These are phyloP conservation scores for Dothidotthia symphoricarpi DNA, from an alignment of 2,329 filamentous ascomycete species.

Conservation along the genomic window DNA sequence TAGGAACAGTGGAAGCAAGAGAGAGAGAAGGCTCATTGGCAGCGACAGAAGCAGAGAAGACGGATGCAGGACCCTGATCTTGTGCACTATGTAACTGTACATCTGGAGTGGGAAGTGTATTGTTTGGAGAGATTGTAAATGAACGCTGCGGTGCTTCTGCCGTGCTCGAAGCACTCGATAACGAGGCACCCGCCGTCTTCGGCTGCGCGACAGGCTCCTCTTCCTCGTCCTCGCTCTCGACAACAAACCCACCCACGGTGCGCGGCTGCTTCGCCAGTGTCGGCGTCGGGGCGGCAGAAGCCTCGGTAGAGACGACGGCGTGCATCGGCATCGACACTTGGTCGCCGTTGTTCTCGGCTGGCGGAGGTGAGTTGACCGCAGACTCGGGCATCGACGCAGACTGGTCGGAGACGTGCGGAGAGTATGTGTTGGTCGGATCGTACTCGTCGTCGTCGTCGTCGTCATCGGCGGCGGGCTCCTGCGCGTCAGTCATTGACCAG, in stretches of 20 bases:
- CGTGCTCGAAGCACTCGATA: slow-evolving; percentile 51
- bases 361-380: slow-evolving; percentile 26
- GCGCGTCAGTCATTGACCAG: slow-evolving; percentile 41
- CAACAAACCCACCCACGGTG: slow-evolving; percentile 61
- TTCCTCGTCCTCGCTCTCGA: slow-evolving; percentile 61
- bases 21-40: slow-evolving; percentile 48
- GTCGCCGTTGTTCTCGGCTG: slow-evolving; percentile 19
- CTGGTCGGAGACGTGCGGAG: slow-evolving; percentile 23
- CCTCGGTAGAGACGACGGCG: slow-evolving; percentile 18
- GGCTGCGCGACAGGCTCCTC: slow-evolving; percentile 49
- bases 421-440: slow-evolving; percentile 36
- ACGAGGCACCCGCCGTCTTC: slow-evolving; percentile 48
- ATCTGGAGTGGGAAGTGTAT: slow-evolving; percentile 56
- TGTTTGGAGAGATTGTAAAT: slow-evolving; percentile 57
- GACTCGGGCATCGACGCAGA: slow-evolving; percentile 32
- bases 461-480: slow-evolving; percentile 46
- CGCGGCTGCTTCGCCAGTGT: slow-evolving; percentile 47
- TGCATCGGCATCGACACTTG: slow-evolving; percentile 25
- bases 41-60: slow-evolving; percentile 40
- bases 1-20: slow-evolving; percentile 52
- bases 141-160: slow-evolving; percentile 54
- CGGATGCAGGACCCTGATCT: slow-evolving; percentile 48
- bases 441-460: slow-evolving; percentile 44
- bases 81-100: slow-evolving; percentile 61
- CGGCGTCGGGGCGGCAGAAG: slow-evolving; percentile 30